Base-by-base conservation (phyloP, 106 monocot genomes). In the Posidonia australis region DNA sequence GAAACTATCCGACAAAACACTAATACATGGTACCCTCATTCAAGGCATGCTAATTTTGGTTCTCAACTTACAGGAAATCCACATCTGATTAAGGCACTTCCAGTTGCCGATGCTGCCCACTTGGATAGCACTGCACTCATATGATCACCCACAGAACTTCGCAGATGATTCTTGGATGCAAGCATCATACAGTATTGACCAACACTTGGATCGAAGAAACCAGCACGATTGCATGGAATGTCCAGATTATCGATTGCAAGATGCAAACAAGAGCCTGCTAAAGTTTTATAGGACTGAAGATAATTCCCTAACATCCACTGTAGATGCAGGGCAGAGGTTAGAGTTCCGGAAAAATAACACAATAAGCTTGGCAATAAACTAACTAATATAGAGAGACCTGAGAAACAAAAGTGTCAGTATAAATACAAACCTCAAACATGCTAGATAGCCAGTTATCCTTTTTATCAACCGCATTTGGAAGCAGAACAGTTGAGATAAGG, bases 281-380 rank as follows among this genome's bases (percentile, higher is more conserved):
- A 45, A 27, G 31, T 67, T 60, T 68, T 65, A 48, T 84, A 31
- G 17, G 90, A 87, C 23, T 59, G 65, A 41, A 77, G 46, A 68
- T 78, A 90, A 58, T 96, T 90, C 74, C 90, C 96, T 56, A 90
- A 66, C 13, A 51, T 72, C 87, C 90, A 96, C 96, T 96, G 82
- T 74, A 86, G n/a, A 77, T 59, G 46, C 20, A 72, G 63, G 52
- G 67, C 42, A 55, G 18, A 25, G 6, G 31, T 49, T 12, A 63
- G 3, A 64, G 24, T 7, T 36, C 7, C 5, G 36, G 36, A 53
- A 30, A 14, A 44, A 47, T n/a, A 61, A 14, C 6, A 26, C 28
- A 29, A 58, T 58, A 17, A 58, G 28, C 19, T 51, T 28, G 11
- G 30, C 24, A 58, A 26, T 14, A 58, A 16, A 58, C 23, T 28